Evolutionary conservation across 1,284 basidiomycete species (phyloP).

Genomic region (Athelia psychrophila): DNA sequence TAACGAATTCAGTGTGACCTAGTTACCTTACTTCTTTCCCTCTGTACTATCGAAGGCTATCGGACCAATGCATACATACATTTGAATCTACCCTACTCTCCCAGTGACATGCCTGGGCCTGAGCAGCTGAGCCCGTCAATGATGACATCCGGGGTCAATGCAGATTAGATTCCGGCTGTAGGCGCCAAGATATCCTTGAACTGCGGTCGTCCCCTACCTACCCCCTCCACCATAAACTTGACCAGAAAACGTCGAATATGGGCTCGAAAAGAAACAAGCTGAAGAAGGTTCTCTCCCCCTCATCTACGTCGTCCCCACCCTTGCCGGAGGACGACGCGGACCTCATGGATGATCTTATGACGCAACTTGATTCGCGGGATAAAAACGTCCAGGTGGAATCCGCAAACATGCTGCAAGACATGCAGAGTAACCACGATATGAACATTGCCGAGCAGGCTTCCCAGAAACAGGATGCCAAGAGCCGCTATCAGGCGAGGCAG

Average conservation of each 20-base stretch:
- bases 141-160: too few relatives aligned
- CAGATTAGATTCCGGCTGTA: too few relatives aligned
- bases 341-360: conserved; percentile 69
- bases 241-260: not conserved
- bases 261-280: conserved; percentile 45
- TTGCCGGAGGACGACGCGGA: conserved; percentile 44
- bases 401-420: conserved; percentile 45
- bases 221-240: not conserved
- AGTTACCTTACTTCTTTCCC: too few relatives aligned
- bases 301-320: conserved; percentile 26
- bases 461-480: conserved; percentile 65
- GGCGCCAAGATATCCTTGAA: too few relatives aligned
- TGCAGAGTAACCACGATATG: conserved; percentile 39
- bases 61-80: too few relatives aligned
- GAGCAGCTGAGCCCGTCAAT: too few relatives aligned
- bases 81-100: too few relatives aligned
- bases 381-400: conserved; percentile 47
- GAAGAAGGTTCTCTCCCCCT: conserved; percentile 39
- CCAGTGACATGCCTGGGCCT: too few relatives aligned
- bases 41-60: too few relatives aligned
- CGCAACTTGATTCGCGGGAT: conserved; percentile 67
- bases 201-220: too few relatives aligned
- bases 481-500: conserved; percentile 78
- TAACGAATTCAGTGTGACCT: too few relatives aligned
- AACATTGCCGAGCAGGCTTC: conserved; percentile 34